Conservation (phyloP, 2,329 filamentous ascomycete species). For the Tolypocladium nubicola region DNA sequence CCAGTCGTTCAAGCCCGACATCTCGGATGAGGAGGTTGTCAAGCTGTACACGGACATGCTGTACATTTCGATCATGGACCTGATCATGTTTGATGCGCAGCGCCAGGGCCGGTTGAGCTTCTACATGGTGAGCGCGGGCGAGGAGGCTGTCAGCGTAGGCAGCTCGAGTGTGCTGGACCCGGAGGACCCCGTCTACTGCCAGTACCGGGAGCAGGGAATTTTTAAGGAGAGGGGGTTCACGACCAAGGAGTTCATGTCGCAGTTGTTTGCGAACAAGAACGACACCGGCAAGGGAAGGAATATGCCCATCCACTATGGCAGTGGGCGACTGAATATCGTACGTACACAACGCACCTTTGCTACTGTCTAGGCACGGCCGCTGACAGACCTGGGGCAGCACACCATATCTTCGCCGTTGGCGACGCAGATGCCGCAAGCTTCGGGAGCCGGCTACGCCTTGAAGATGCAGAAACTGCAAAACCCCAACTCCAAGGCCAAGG, state of each 20-base stretch:
- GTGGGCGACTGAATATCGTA: slow-evolving; percentile 72
- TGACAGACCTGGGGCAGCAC: slow-evolving; percentile 39
- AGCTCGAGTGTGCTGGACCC: slow-evolving; percentile 73
- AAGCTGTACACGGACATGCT: slow-evolving; percentile 58
- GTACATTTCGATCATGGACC: slow-evolving; percentile 73
- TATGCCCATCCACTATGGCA: slow-evolving; percentile 97
- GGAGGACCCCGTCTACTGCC: slow-evolving; percentile 85
- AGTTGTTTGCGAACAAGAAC: slow-evolving; percentile 79
- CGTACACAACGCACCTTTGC: slow-evolving; percentile 16
- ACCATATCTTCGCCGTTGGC: slow-evolving; percentile 76
- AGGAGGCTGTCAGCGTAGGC: slow-evolving; percentile 89
- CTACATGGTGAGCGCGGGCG: slow-evolving; percentile 93
- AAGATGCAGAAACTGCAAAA: slow-evolving; percentile 70
- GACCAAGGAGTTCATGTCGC: slow-evolving; percentile 85
- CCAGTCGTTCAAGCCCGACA: slow-evolving; percentile 55
- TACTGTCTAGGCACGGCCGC: not conserved
- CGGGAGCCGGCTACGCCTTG: slow-evolving; percentile 77
- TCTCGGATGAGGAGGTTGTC: slow-evolving; percentile 51
- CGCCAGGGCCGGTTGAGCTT: slow-evolving; percentile 89
- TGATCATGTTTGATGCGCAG: slow-evolving; percentile 97
- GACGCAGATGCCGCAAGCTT: slow-evolving; percentile 81
- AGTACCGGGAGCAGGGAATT: slow-evolving; percentile 89
- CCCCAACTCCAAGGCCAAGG: slow-evolving; percentile 53
- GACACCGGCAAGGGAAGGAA: slow-evolving; percentile 77
- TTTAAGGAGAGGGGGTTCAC: slow-evolving; percentile 84